Evolutionary conservation across 2,329 filamentous ascomycete species (phyloP).

Genomic region (Thielaviopsis musarum): DNA sequence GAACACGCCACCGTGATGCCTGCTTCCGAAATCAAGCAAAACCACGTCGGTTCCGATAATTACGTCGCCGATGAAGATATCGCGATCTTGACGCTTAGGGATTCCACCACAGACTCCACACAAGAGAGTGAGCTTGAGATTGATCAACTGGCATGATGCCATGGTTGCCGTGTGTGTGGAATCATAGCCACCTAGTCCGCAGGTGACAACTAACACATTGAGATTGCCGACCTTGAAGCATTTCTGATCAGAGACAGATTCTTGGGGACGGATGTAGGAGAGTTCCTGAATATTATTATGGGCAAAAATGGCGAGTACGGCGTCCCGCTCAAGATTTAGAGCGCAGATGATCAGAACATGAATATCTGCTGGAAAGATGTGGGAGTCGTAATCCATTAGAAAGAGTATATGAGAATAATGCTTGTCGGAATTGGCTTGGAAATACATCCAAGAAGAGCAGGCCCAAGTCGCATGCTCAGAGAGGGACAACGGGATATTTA

Average conservation of each 20-base stretch:
- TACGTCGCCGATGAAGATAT: not conserved
- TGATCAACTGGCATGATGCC: not conserved
- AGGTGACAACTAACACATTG: not conserved
- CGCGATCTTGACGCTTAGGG: not conserved
- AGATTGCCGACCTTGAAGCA: not conserved
- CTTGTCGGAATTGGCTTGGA: too few species aligned
- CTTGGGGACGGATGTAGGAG: not conserved
- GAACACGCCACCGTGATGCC: not conserved
- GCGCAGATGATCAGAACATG: not conserved
- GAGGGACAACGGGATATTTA: too few species aligned
- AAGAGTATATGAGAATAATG: too few species aligned
- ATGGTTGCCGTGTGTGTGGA: not conserved
- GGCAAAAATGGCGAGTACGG: not conserved
- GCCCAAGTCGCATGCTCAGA: too few species aligned
- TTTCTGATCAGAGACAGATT: not conserved
- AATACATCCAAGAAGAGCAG: too few species aligned
- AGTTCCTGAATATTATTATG: not conserved
- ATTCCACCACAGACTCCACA: not conserved
- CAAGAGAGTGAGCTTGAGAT: not conserved
- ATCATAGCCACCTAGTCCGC: not conserved
- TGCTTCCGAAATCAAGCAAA: not conserved
- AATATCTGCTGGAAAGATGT: not conserved
- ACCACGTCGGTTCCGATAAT: not conserved
- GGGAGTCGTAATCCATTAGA: too few species aligned
- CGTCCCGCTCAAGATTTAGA: not conserved